Percentiles rank a stretch among this genome's conserved stretches.
These are phyloP conservation scores for Erythrophleum fordii DNA, from an alignment of 306 rosid genomes.

Conservation along the genomic window DNA sequence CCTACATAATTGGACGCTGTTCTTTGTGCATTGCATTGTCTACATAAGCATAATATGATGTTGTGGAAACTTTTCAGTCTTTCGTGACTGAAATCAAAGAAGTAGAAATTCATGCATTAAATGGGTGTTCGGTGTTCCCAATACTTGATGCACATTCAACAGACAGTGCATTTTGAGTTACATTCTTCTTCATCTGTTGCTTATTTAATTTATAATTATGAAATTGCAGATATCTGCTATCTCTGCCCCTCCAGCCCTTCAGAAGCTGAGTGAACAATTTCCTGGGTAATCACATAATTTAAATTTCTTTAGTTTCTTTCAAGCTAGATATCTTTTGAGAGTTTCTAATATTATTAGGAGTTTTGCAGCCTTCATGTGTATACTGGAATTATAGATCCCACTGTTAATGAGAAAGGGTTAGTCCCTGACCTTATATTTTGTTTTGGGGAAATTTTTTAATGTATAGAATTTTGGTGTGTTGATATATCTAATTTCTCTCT, in stretches of 20 bases:
- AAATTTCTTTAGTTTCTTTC: slow-evolving; percentile 22
- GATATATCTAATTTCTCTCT: not conserved
- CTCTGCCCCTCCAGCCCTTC: slow-evolving; percentile 93
- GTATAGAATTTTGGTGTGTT: slow-evolving; percentile 6
- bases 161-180: not conserved
- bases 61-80: not conserved
- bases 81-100: not conserved
- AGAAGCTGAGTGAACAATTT: slow-evolving; percentile 87
- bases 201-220: not conserved
- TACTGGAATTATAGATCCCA: slow-evolving; percentile 88
- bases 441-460: not conserved
- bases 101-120: not conserved
- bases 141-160: not conserved
- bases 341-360: slow-evolving; percentile 20
- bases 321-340: not conserved
- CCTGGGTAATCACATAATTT: slow-evolving; percentile 71
- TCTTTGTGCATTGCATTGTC: not conserved
- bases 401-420: slow-evolving; percentile 87
- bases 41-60: not conserved
- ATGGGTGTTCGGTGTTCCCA: not conserved
- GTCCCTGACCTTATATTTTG: slow-evolving; percentile 28
- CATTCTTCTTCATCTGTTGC: slow-evolving; percentile 15
- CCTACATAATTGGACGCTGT: not conserved
- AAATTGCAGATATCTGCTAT: slow-evolving; percentile 85
- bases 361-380: slow-evolving; percentile 82